Percentiles rank a stretch among this genome's conserved stretches.
Evolutionary conservation across 345 rosid genomes (phyloP).

Genomic region (Populus alba): DNA sequence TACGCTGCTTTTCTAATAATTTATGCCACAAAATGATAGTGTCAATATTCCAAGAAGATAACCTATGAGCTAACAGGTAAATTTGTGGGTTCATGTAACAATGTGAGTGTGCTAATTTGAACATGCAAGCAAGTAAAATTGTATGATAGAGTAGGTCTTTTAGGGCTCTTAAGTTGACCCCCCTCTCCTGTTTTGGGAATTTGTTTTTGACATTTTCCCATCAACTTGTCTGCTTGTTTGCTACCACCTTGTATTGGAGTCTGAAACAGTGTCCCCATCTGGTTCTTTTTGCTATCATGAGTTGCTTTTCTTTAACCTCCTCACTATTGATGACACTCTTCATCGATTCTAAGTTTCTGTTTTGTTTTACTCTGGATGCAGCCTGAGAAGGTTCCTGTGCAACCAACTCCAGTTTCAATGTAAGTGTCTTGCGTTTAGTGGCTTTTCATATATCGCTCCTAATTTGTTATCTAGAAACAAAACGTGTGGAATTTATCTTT

Average conservation of each 20-base stretch:
- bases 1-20: background rate
- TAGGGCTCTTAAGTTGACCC: too few relatives aligned
- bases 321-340: background rate
- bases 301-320: background rate
- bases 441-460: background rate
- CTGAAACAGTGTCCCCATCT: background rate
- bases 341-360: slow-evolving; percentile 16
- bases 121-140: too few relatives aligned
- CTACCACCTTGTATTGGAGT: background rate
- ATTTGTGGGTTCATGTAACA: too few relatives aligned
- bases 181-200: too few relatives aligned
- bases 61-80: background rate
- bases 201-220: background rate
- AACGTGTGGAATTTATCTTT: background rate
- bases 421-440: slow-evolving; percentile 38
- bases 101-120: background rate
- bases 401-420: slow-evolving; percentile 81
- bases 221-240: too few relatives aligned
- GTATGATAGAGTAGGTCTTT: too few relatives aligned
- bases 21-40: too few relatives aligned
- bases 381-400: slow-evolving; percentile 61
- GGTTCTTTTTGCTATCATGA: background rate
- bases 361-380: slow-evolving; percentile 42
- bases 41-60: background rate
- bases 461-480: background rate